A percentile compares a stretch with the other conserved stretches of the same genome.
phyloP scores from a whole-genome alignment of 257 asterid species.

The Handroanthus guayacan region DNA sequence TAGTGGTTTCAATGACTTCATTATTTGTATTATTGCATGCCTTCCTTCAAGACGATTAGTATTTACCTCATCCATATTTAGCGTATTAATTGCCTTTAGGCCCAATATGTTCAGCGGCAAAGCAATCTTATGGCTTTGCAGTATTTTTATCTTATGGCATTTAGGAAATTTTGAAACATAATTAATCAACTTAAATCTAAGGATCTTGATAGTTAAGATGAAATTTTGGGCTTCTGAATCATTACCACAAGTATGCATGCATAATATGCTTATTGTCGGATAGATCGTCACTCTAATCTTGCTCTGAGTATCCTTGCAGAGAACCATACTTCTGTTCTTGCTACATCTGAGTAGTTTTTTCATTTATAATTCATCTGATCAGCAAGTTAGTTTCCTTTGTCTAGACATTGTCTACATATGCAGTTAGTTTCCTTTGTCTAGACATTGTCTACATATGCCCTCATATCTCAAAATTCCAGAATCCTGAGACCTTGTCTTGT shows the following conservation, averaged over 20 bases:
- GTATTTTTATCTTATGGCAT: neutral
- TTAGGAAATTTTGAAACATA: slow-evolving; percentile 7
- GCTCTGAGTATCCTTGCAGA: neutral
- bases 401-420: neutral
- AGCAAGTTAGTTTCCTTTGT: neutral
- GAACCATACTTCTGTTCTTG: neutral
- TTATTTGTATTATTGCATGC: neutral
- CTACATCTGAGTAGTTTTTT: neutral
- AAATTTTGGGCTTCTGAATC: neutral
- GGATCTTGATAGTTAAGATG: neutral
- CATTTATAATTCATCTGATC: slow-evolving; percentile 2
- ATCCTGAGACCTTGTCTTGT: neutral
- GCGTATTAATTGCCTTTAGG: neutral
- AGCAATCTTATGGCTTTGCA: neutral
- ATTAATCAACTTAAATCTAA: neutral
- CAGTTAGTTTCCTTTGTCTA: neutral
- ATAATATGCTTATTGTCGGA: slow-evolving; percentile 5
- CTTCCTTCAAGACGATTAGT: neutral
- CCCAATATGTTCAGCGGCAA: neutral
- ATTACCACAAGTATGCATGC: neutral
- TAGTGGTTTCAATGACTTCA: neutral
- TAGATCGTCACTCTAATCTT: neutral
- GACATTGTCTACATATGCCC: neutral
- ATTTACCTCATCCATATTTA: slow-evolving; percentile 16
- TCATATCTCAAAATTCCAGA: slow-evolving; percentile 1